Base-by-base conservation (phyloP, 108 stramenopile species). In the Asterionellopsis glacialis region DNA sequence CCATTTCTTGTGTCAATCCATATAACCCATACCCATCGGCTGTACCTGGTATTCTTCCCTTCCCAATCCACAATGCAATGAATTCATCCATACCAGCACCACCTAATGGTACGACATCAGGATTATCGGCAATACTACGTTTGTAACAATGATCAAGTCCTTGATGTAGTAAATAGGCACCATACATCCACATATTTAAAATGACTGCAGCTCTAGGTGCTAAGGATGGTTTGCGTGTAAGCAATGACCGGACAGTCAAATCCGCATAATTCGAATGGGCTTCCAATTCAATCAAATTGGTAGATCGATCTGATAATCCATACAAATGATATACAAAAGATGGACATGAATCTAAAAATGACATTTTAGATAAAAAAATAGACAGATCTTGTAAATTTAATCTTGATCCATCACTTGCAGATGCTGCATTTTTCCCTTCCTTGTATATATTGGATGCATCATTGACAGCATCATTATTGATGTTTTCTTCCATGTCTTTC, bases 11-110 rank as follows among this genome's bases (percentile, higher is more conserved):
- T 3, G 91, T 69, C 56, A 84, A 52, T 11, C 74, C 85, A 43
- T 93, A 93, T 11, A 88, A 74, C 63, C 79, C 69, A 63, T 79
- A 63, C 11, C 90, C 90, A 39, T 78, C 64, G 11, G 63, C 50
- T 0, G 79, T 76, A 19, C 61, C 85, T 16, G 65, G 63, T 0
- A 67, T 67, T 49, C 85, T 81, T 39, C 64, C 77, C n/a, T 70
- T 73, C 23, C 88, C 91, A 21, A 93, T 73, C 73, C 84, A 93
- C 0, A 89, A 61, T 12, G 91, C 91, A 45, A 93, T 88, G 67
- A 93, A 89, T 38, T 84, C 76, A 51, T 93, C 91, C 16, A 87
- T 43, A 5, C 74, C 78, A 55, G 59, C 77, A 45, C 61, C 74
- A 49, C 59, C 63, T 65, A 70, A 24, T 18, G 68, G 51, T 24